A percentile compares a stretch with the other conserved stretches of the same genome.
Conservation (phyloP, 305 asterid genomes). For the Solanum hybrid region DNA sequence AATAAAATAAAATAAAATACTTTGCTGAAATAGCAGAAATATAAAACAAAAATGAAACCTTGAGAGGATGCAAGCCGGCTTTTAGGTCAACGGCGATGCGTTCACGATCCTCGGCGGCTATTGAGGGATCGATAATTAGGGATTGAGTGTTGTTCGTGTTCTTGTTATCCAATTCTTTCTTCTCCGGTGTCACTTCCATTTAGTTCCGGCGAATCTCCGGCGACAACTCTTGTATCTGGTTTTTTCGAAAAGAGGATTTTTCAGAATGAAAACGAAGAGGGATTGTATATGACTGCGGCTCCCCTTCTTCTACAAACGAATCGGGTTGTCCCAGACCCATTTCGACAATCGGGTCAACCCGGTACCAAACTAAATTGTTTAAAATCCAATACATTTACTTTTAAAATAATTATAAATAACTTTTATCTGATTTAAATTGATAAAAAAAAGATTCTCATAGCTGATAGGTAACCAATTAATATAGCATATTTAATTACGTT, state of each 20-base stretch:
- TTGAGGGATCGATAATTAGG: slow-evolving; percentile 4
- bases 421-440: neutral
- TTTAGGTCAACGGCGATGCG: slow-evolving; percentile 66
- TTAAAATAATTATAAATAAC: neutral
- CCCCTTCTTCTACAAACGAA: neutral
- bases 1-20: neutral
- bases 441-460: neutral
- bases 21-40: neutral
- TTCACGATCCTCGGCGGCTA: slow-evolving; percentile 39
- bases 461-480: neutral
- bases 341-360: neutral
- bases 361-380: too few species aligned
- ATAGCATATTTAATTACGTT: neutral
- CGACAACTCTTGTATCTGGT: neutral
- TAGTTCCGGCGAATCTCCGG: slow-evolving; percentile 5
- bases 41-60: slow-evolving; percentile 22
- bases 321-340: neutral
- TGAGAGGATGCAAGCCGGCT: slow-evolving; percentile 85
- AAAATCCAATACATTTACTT: neutral
- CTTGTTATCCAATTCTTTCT: slow-evolving; percentile 35
- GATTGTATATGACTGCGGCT: neutral
- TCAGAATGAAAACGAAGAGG: neutral
- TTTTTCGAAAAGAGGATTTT: neutral
- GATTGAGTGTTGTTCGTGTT: slow-evolving; percentile 11
- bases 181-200: slow-evolving; percentile 47